Evolutionary conservation across 2,329 filamentous ascomycete species (phyloP), one percentile per base, ranked within the genome.

Genomic region (Exophiala phaeomuriformis): DNA sequence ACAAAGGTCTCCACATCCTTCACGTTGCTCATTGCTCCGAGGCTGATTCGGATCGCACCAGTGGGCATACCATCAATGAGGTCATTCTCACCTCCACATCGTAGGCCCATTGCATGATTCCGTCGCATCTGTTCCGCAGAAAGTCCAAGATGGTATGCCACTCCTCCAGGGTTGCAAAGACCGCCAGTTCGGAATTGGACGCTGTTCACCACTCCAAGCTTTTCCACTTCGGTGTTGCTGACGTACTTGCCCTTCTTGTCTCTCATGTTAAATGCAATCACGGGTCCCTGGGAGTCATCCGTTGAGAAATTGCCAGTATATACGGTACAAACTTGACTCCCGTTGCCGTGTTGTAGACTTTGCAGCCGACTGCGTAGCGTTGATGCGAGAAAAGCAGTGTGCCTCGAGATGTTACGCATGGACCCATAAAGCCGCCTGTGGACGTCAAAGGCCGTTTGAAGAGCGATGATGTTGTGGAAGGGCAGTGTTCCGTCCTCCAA

Each of bases 401-500:
- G 91, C 1, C 73, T 74, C 4, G 86, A 83, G 30, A 96, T 76
- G 29, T 75, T 74, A 1, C 75, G 70, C 78, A 95, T 88, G 0
- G 82, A 82, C 2, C 81, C 81, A 65, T 86, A 97, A 0, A 96
- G 71, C 19, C 75, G 75, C 44, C 70, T 59, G 64, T 96, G 88
- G 0, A 82, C 76, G 29, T 81, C 74, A 61, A 97, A 75, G 0
- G 90, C 91, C 9, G 80, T 75, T 60, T 85, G 84, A 5, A 95
- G 73, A 1, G 90, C 91, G 51, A 95, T 75, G 59, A 98, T 96
- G 66, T 73, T 95, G 68, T 97, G 93, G 51, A 96, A 84, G 0
- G 91, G 89, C 3, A 96, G 68, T 0, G 91, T 96, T 1, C 91
- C 93, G 67, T 98, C 91, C 68, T 98, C 91, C 2, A 97, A 75